Evolutionary conservation across 805 yeast genomes (phyloP).

Genomic region (Wickerhamiella shivajii): DNA sequence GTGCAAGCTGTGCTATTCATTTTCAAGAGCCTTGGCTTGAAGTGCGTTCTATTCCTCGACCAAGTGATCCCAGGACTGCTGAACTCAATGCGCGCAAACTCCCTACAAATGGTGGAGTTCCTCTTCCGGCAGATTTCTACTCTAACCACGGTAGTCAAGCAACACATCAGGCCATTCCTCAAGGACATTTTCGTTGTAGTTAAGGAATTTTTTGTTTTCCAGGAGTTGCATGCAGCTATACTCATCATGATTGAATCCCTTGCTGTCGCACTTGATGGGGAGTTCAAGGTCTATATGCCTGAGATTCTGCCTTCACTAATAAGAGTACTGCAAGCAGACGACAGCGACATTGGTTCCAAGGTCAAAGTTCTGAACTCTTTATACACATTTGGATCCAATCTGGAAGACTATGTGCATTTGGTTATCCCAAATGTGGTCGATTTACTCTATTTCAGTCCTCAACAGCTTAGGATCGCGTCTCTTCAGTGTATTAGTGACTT

Average conservation of each 20-base stretch:
- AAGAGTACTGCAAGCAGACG: constrained; percentile 55
- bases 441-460: constrained; percentile 57
- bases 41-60: constrained; percentile 79
- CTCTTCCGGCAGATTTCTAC: constrained; percentile 80
- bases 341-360: constrained; percentile 31
- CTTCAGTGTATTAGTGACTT: constrained; percentile 72
- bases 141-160: constrained; percentile 67
- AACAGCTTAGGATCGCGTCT: constrained; percentile 50
- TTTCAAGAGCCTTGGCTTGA: constrained; percentile 73
- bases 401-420: constrained; percentile 79
- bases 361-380: constrained; percentile 66
- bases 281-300: constrained; percentile 73
- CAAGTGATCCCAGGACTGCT: constrained; percentile 81
- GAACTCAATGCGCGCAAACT: constrained; percentile 59
- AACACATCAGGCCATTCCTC: constrained; percentile 75
- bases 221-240: constrained; percentile 61
- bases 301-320: constrained; percentile 62
- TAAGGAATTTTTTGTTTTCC: constrained; percentile 51
- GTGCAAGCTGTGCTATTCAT: constrained; percentile 90
- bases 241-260: constrained; percentile 70
- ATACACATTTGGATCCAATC: constrained; percentile 71
- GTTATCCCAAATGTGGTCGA: constrained; percentile 75
- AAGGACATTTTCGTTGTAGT: constrained; percentile 61
- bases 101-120: constrained; percentile 65
- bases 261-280: constrained; percentile 78